phyloP scores from a whole-genome alignment of 768 basidiomycete genomes.

The Macrolepiota dolichaula region DNA sequence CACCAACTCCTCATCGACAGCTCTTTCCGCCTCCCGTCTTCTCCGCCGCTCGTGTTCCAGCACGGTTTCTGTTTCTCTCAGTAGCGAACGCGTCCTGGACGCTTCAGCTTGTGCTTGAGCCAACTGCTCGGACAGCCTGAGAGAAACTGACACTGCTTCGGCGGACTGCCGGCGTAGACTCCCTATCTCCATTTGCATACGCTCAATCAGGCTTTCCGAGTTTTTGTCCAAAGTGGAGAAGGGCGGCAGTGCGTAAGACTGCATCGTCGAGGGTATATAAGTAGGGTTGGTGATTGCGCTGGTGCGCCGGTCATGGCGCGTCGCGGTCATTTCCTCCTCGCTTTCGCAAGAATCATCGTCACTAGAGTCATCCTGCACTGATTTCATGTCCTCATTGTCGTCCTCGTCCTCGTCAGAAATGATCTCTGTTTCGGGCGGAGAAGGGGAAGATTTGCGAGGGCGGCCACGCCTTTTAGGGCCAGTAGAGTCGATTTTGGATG shows the following conservation, averaged over 20 bases:
- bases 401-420: conserved; percentile 37
- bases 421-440: conserved; percentile 5
- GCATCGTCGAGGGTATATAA: conserved; percentile 20
- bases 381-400: conserved; percentile 34
- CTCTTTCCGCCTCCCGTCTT: conserved; percentile 56
- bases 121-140: conserved; percentile 69
- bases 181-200: conserved; percentile 63
- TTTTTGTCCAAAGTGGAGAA: conserved; percentile 34
- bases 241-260: conserved; percentile 40
- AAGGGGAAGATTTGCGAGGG: conserved; percentile 10
- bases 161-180: conserved; percentile 63
- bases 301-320: neutral
- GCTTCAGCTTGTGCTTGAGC: conserved; percentile 60
- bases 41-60: conserved; percentile 53
- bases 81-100: conserved; percentile 48
- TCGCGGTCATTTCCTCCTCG: conserved; percentile 55
- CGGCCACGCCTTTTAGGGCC: conserved; percentile 10
- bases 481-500: neutral
- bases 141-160: conserved; percentile 62
- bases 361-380: conserved; percentile 27
- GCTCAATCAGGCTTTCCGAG: conserved; percentile 48
- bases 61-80: conserved; percentile 53
- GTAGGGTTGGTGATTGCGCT: neutral
- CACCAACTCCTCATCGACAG: conserved; percentile 16
- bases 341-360: conserved; percentile 64